phyloP scores from a whole-genome alignment of 2,329 filamentous ascomycete genomes.

The Monosporascus cannonballus region DNA sequence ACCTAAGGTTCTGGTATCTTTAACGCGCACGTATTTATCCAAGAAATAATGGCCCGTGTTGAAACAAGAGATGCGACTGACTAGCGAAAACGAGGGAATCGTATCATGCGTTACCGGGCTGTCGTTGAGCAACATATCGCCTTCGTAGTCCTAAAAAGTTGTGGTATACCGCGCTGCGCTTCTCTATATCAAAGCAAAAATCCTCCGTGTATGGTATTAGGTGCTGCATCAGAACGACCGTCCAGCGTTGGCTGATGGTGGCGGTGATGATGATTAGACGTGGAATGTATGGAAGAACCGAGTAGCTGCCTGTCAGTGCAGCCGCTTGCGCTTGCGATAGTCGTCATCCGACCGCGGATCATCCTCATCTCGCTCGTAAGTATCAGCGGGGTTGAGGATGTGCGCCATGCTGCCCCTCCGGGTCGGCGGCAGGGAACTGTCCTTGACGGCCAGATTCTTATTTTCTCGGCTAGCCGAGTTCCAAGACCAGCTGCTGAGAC shows the following conservation, averaged over 20 bases:
- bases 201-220: neutral
- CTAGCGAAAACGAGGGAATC: neutral
- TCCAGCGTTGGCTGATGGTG: neutral
- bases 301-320: slow-evolving; percentile 26
- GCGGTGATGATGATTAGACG: neutral
- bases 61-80: neutral
- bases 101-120: neutral
- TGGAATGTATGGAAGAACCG: neutral
- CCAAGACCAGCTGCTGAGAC: slow-evolving; percentile 47
- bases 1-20: no score
- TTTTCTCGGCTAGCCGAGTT: slow-evolving; percentile 43
- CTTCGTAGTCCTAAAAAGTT: neutral
- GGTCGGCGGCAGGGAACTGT: slow-evolving; percentile 51
- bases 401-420: slow-evolving; percentile 56
- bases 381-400: slow-evolving; percentile 56
- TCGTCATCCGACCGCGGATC: slow-evolving; percentile 51
- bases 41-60: neutral
- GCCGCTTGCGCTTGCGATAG: slow-evolving; percentile 52
- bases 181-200: neutral
- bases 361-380: slow-evolving; percentile 49
- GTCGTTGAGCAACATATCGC: neutral
- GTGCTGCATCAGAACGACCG: neutral
- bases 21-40: neutral
- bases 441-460: slow-evolving; percentile 44
- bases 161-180: neutral